Evolutionary conservation across 169 alveolate genomes (phyloP).

Genomic region (Perkinsus olseni): DNA sequence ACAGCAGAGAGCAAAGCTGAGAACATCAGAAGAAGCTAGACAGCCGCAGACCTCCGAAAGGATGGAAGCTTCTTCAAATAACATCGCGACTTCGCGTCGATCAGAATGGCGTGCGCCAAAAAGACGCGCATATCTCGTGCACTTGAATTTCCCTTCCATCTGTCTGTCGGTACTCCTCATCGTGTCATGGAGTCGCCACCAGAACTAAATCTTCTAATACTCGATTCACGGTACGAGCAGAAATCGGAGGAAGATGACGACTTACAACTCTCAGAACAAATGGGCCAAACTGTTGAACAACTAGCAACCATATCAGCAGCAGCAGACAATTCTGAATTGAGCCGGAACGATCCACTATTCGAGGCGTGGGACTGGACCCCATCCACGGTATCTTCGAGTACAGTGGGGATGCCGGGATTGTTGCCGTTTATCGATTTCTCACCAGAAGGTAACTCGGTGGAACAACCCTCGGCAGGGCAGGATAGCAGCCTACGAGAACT

Average conservation of each 20-base stretch:
- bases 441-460: not conserved
- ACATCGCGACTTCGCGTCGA: not conserved
- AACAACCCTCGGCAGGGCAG: not conserved
- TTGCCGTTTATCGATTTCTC: not conserved
- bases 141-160: not conserved
- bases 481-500: not conserved
- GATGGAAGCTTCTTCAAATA: not conserved
- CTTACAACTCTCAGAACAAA: too few relatives aligned
- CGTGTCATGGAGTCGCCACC: not conserved
- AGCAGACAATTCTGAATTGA: not conserved
- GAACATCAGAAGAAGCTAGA: not conserved
- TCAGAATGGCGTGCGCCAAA: not conserved
- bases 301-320: not conserved
- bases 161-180: not conserved
- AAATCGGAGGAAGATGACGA: too few relatives aligned
- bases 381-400: not conserved
- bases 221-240: not conserved
- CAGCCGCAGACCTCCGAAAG: not conserved
- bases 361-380: not conserved
- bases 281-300: too few relatives aligned
- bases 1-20: not conserved
- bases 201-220: not conserved
- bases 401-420: too few relatives aligned
- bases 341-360: not conserved
- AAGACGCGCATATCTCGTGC: not conserved